A percentile compares a stretch with the other conserved stretches of the same genome.
Conservation (phyloP, 1,284 basidiomycete genomes). For the Heterobasidion irregulare region DNA sequence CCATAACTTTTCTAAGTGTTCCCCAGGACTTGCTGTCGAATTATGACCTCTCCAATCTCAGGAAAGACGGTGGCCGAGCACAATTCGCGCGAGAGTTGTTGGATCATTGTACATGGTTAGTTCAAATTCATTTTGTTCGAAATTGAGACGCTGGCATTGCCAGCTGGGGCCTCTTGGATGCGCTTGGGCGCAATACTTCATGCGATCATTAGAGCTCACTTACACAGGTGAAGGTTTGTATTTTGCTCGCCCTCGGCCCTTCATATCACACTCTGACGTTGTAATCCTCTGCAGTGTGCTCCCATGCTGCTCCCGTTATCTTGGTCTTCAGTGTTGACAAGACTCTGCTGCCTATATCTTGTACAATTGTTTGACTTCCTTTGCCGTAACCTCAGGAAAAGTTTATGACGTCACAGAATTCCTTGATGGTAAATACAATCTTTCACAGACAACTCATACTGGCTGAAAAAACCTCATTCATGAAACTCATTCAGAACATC, state of each 20-base stretch:
- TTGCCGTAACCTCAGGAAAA: constrained; percentile 29
- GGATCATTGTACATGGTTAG: constrained; percentile 68
- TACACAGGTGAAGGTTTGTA: not conserved
- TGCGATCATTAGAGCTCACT: not conserved
- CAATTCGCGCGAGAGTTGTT: constrained; percentile 61
- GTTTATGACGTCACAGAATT: constrained; percentile 71
- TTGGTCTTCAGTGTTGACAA: not conserved
- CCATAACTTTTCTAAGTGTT: not conserved
- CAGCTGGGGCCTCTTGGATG: constrained; percentile 1
- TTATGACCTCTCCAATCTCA: constrained; percentile 21
- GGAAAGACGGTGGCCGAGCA: constrained; percentile 62
- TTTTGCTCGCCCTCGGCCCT: too few relatives aligned
- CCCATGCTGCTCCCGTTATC: not conserved
- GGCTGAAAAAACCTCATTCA: too few relatives aligned
- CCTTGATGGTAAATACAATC: constrained; percentile 33
- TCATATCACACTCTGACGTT: too few relatives aligned
- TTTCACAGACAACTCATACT: not conserved
- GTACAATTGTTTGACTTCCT: not conserved
- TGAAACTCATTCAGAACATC: constrained; percentile 30
- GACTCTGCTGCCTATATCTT: not conserved
- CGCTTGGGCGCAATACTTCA: not conserved
- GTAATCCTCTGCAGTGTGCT: too few relatives aligned
- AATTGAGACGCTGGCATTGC: constrained; percentile 4
- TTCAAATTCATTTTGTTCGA: not conserved
- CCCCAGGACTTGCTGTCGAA: not conserved